Evolutionary conservation across 495 filamentous ascomycete genomes (phyloP).

Genomic region (Neurospora tetrasperma): DNA sequence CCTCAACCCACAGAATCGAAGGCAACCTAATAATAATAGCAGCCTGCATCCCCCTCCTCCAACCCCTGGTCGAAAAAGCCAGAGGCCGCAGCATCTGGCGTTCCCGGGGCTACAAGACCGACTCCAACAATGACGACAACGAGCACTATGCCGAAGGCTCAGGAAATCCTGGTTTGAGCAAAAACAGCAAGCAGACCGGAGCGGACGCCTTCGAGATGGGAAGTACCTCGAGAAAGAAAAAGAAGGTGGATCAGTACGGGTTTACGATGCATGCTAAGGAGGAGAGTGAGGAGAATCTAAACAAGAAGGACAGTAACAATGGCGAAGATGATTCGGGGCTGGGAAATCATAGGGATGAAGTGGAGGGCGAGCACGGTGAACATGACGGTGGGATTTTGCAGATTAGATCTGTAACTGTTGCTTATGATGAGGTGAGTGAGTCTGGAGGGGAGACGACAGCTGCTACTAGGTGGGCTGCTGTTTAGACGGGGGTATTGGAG

Average conservation of each 20-base stretch:
- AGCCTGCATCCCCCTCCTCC: constrained; percentile 37
- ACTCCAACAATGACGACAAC: neutral
- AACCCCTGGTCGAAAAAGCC: constrained; percentile 28
- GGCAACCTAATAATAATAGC: constrained; percentile 38
- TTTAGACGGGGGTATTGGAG: neutral
- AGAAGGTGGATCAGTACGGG: neutral
- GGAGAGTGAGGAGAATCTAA: neutral
- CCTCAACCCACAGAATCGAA: constrained; percentile 26
- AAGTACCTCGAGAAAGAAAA: neutral
- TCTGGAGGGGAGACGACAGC: neutral
- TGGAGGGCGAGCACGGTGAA: too few relatives aligned
- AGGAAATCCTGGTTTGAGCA: neutral
- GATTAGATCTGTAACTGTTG: neutral
- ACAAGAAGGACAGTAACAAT: neutral
- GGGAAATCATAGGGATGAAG: neutral
- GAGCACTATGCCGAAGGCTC: neutral
- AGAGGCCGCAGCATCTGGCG: neutral
- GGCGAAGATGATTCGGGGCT: neutral
- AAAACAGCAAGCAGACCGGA: neutral
- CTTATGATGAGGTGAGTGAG: neutral
- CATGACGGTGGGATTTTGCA: neutral
- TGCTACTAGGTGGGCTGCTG: neutral
- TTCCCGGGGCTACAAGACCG: neutral
- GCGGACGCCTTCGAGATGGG: neutral
- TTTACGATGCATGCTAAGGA: neutral